Percentiles rank a stretch among this genome's conserved stretches.
phyloP scores from a whole-genome alignment of 164 flowering plant genomes.

The Chimonanthus salicifolius region DNA sequence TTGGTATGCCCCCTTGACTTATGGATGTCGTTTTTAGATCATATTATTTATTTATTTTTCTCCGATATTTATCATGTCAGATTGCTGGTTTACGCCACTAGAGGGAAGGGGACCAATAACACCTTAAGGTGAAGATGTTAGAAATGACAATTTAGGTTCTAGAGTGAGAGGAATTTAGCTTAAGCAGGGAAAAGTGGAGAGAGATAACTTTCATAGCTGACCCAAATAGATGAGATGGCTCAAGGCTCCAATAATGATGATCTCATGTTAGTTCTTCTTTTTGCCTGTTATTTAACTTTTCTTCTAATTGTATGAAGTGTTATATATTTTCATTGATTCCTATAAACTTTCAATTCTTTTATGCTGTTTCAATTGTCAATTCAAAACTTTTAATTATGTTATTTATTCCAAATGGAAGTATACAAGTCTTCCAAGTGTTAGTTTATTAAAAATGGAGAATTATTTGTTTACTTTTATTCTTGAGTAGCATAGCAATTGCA shows the following conservation, averaged over 20 bases:
- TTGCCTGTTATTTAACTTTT: neutral
- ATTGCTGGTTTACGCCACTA: too few relatives aligned
- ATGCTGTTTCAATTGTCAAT: neutral
- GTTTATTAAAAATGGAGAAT: too few relatives aligned
- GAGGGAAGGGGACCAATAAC: too few relatives aligned
- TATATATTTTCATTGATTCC: too few relatives aligned
- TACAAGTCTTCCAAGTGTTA: neutral
- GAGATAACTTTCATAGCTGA: too few relatives aligned
- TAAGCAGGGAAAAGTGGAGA: too few relatives aligned
- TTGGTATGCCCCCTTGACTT: conserved; percentile 48
- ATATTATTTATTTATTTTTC: neutral
- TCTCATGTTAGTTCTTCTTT: neutral
- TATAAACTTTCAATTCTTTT: neutral
- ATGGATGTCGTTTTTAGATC: too few relatives aligned
- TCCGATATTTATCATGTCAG: neutral
- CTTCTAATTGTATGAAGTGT: neutral
- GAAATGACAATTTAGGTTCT: neutral
- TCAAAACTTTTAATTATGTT: neutral
- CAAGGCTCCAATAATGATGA: too few relatives aligned
- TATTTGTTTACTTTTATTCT: neutral
- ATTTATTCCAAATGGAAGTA: too few relatives aligned
- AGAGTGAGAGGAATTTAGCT: too few relatives aligned
- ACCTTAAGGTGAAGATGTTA: too few relatives aligned
- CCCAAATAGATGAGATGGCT: too few relatives aligned
- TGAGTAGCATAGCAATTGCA: neutral